Evolutionary conservation across 2,329 filamentous ascomycete species (phyloP).

Genomic region (Fusarium nodosum): DNA sequence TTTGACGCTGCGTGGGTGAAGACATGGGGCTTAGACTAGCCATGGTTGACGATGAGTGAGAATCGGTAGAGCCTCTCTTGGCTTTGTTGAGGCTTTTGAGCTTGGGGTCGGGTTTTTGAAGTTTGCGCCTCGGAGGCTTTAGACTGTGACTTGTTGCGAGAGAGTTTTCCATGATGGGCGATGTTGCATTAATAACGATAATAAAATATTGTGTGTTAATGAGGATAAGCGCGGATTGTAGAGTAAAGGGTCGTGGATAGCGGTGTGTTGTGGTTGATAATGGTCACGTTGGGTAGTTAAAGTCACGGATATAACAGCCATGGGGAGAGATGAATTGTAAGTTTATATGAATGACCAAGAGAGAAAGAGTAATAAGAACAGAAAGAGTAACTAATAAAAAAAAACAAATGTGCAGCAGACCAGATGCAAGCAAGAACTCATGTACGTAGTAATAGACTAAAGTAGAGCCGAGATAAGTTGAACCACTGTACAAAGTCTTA

Average conservation of each 20-base stretch:
- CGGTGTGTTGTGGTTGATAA: conserved; percentile 23
- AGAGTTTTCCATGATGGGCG: conserved; percentile 27
- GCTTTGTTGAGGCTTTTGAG: conserved; percentile 45
- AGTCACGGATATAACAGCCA: conserved; percentile 26
- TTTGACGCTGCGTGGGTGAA: conserved; percentile 41
- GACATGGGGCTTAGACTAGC: conserved; percentile 40
- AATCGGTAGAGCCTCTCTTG: conserved; percentile 50
- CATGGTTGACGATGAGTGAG: conserved; percentile 28
- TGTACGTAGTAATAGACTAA: conserved; percentile 5
- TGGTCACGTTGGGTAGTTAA: conserved; percentile 26
- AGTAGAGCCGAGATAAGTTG: conserved; percentile 34
- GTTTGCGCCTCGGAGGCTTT: conserved; percentile 50
- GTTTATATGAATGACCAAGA: conserved; percentile 17
- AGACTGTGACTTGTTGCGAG: conserved; percentile 38
- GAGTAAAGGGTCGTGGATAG: conserved; percentile 10
- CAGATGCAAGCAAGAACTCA: conserved; percentile 16
- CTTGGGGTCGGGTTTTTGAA: conserved; percentile 52
- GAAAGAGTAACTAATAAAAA: background rate
- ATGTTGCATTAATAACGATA: conserved; percentile 29
- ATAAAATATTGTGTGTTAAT: conserved; percentile 6
- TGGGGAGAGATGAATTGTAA: conserved; percentile 11
- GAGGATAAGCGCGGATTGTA: conserved; percentile 21
- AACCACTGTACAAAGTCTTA: conserved; percentile 41
- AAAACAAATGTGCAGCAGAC: conserved; percentile 33
- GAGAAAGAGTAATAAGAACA: background rate